Conservation (phyloP, 371 early-diverging fungal species). For the Circinella umbellata region DNA sequence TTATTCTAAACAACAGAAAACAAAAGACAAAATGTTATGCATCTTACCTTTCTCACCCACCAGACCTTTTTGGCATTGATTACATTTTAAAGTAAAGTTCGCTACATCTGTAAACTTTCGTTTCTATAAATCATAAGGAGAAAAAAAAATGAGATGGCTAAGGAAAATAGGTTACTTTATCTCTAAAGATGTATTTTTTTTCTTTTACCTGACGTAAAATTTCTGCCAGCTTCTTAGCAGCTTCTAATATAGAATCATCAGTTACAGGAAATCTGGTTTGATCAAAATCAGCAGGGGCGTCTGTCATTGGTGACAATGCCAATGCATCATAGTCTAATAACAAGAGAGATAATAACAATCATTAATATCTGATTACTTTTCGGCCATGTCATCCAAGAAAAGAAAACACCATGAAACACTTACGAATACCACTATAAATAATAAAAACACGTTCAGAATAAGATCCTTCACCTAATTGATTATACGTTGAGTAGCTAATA, state of each 20-base stretch:
- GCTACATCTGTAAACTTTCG: conserved; percentile 64
- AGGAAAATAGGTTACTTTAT: no score
- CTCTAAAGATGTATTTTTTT: no score
- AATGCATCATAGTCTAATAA: conserved; percentile 63
- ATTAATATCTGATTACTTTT: no score
- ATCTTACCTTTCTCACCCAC: conserved; percentile 61
- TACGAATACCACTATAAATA: conserved; percentile 70
- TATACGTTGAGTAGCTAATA: background rate
- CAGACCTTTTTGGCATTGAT: conserved; percentile 54
- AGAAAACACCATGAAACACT: conserved; percentile 19
- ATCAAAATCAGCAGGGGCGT: conserved; percentile 56
- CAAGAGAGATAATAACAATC: background rate
- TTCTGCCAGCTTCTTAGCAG: conserved; percentile 48
- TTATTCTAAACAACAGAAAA: no score
- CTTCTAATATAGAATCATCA: conserved; percentile 37
- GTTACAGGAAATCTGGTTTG: conserved; percentile 52
- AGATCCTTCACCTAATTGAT: conserved; percentile 49
- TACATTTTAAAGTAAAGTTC: conserved; percentile 61
- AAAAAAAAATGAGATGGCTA: no score
- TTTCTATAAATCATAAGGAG: conserved; percentile 28
- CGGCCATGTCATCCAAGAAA: no score
- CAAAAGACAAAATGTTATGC: background rate
- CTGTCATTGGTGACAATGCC: conserved; percentile 51
- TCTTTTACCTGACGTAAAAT: conserved; percentile 47
- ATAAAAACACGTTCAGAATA: conserved; percentile 53